A percentile compares a stretch with the other conserved stretches of the same genome.
Conservation (phyloP, 805 yeast genomes). For the Candida loeiensis region DNA sequence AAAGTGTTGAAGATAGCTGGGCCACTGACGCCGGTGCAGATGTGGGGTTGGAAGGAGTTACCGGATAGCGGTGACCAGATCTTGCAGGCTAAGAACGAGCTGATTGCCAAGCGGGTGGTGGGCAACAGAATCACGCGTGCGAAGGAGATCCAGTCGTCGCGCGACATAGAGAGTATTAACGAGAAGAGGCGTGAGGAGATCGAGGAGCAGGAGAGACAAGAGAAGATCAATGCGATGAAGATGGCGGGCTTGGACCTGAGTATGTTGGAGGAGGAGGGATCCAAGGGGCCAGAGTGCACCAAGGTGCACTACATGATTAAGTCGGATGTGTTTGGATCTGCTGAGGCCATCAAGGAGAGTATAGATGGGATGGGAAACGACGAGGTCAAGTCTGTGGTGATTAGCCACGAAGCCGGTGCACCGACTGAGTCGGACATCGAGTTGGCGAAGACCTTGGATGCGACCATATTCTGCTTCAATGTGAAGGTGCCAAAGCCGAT, state of each 20-base stretch:
- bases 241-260: constrained; percentile 57
- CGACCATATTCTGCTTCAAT: constrained; percentile 77
- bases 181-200: constrained; percentile 55
- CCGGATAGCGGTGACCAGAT: constrained; percentile 90
- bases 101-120: constrained; percentile 70
- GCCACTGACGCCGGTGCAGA: constrained; percentile 87
- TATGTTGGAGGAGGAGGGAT: constrained; percentile 38
- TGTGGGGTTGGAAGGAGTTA: constrained; percentile 90
- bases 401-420: constrained; percentile 76
- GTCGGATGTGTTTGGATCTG: constrained; percentile 92
- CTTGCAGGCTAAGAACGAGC: constrained; percentile 71
- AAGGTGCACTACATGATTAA: constrained; percentile 64
- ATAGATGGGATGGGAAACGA: constrained; percentile 82
- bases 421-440: constrained; percentile 49
- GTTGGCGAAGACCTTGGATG: constrained; percentile 44
- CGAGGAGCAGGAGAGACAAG: constrained; percentile 50
- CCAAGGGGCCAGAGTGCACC: constrained; percentile 17
- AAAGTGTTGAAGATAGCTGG: constrained; percentile 60
- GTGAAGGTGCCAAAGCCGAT: constrained; percentile 64
- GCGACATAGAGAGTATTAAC: constrained; percentile 69
- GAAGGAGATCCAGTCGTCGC: constrained; percentile 51
- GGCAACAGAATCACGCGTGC: constrained; percentile 57
- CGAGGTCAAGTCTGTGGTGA: constrained; percentile 67
- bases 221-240: constrained; percentile 53
- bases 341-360: constrained; percentile 87